phyloP scores from a whole-genome alignment of 805 yeast species.

The Ogataea corticis region DNA sequence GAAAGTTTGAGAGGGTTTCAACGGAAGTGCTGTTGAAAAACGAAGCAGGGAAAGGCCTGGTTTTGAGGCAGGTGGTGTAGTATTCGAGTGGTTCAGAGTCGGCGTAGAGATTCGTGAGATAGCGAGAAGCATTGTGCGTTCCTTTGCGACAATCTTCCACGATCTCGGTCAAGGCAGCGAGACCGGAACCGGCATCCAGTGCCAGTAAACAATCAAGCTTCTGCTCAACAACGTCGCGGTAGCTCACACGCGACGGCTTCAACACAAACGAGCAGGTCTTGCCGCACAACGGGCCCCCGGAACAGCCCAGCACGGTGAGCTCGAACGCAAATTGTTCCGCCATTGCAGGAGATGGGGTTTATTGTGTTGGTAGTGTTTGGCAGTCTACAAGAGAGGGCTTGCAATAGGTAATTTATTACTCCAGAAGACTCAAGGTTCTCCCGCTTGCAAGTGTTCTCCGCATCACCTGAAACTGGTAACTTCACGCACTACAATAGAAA shows the following conservation, averaged over 20 bases:
- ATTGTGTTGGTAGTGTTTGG: no score
- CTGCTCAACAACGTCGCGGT: conserved; percentile 36
- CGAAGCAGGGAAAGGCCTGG: conserved; percentile 9
- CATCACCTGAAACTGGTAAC: conserved; percentile 7
- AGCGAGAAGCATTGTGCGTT: conserved; percentile 7
- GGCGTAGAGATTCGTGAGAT: conserved; percentile 19
- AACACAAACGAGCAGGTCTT: conserved; percentile 67
- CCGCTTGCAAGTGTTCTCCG: neutral
- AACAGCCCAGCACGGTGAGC: conserved; percentile 68
- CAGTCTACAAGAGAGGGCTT: no score
- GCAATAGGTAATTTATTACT: no score
- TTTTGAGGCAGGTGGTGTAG: conserved; percentile 9
- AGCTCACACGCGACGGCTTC: conserved; percentile 51
- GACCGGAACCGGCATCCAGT: conserved; percentile 81
- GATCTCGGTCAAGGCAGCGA: conserved; percentile 51
- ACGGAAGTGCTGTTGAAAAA: conserved; percentile 4
- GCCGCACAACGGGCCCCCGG: conserved; percentile 84
- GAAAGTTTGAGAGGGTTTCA: conserved; percentile 9
- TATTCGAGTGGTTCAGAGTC: conserved; percentile 11
- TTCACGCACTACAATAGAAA: neutral
- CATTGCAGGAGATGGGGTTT: neutral
- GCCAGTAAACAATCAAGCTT: conserved; percentile 45
- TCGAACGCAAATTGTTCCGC: conserved; percentile 41
- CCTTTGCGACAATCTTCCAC: conserved; percentile 12
- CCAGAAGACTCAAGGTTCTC: neutral